Percentiles rank a stretch among this genome's conserved stretches.
Conservation (phyloP, 345 rosid genomes). For the Microthlaspi erraticum region DNA sequence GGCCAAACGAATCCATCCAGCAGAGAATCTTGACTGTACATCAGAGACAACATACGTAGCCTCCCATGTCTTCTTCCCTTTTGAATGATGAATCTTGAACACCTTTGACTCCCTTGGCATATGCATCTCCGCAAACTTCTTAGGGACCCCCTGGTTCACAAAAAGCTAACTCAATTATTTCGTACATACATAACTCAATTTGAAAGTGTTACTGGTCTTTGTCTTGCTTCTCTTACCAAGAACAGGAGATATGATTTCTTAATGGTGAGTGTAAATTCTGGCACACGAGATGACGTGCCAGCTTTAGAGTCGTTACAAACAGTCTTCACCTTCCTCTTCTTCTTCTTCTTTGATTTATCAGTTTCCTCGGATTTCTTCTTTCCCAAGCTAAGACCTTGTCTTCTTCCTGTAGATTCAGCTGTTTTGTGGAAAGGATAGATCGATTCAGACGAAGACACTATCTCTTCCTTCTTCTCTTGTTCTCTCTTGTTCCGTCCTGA, state of each 20-base stretch:
- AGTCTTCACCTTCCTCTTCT: constrained; percentile 19
- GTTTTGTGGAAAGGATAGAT: neutral
- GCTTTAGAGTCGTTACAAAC: neutral
- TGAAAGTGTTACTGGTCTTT: constrained; percentile 7
- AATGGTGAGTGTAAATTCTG: constrained; percentile 25
- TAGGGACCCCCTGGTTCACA: constrained; percentile 7
- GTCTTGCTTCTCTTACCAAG: constrained; percentile 36
- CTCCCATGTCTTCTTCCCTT: constrained; percentile 25
- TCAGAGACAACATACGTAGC: constrained; percentile 12
- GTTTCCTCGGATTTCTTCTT: constrained; percentile 14
- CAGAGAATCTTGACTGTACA: constrained; percentile 30
- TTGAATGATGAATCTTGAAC: neutral
- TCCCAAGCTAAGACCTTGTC: constrained; percentile 21
- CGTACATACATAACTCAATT: neutral
- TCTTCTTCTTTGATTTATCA: constrained; percentile 15
- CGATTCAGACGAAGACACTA: constrained; percentile 14
- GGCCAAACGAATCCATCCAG: constrained; percentile 39
- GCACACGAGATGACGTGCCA: constrained; percentile 13
- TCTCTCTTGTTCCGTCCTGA: constrained; percentile 24
- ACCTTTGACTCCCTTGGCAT: neutral
- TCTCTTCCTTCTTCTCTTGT: constrained; percentile 17
- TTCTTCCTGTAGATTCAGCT: constrained; percentile 14
- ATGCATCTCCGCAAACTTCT: constrained; percentile 12
- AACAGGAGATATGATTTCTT: constrained; percentile 27
- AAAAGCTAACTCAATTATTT: neutral